phyloP scores from a whole-genome alignment of 371 early-diverging fungal species.

The Thermomucor indicae-seudaticae region DNA sequence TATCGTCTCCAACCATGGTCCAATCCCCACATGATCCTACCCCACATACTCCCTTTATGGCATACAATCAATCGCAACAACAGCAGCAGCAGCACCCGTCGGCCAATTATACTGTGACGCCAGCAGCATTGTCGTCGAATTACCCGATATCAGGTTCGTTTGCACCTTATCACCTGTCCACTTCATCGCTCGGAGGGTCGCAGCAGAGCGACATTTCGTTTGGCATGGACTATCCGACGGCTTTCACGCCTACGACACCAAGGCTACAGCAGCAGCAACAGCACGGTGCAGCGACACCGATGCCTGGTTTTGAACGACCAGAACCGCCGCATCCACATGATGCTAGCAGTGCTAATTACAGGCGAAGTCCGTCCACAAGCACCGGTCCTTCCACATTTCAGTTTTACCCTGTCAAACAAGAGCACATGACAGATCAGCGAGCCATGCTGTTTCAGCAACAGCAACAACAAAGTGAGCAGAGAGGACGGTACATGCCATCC shows the following conservation, averaged over 20 bases:
- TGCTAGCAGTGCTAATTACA: constrained; percentile 1
- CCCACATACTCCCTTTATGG: constrained; percentile 3
- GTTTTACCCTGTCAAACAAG: constrained; percentile 6
- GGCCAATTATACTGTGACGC: constrained; percentile 2
- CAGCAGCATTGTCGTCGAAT: neutral
- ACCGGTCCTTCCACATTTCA: neutral
- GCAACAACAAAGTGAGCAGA: constrained; percentile 6
- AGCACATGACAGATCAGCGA: constrained; percentile 5
- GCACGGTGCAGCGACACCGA: neutral
- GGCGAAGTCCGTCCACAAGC: neutral
- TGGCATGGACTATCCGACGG: constrained; percentile 3
- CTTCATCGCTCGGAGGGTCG: neutral
- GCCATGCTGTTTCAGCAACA: constrained; percentile 3
- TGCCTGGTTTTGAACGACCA: constrained; percentile 4
- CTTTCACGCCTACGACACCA: neutral
- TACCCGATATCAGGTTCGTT: constrained; percentile 8
- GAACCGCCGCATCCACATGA: constrained; percentile 8
- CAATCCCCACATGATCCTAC: constrained; percentile 4
- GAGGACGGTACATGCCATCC: too few relatives aligned
- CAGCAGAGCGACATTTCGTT: constrained; percentile 6
- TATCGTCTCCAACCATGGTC: constrained; percentile 9
- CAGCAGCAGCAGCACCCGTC: constrained; percentile 8
- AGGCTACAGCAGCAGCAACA: neutral
- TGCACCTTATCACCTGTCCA: constrained; percentile 5
- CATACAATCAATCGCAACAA: constrained; percentile 7